phyloP scores from a whole-genome alignment of 2,329 filamentous ascomycete genomes.

The Biscogniauxia sp. region DNA sequence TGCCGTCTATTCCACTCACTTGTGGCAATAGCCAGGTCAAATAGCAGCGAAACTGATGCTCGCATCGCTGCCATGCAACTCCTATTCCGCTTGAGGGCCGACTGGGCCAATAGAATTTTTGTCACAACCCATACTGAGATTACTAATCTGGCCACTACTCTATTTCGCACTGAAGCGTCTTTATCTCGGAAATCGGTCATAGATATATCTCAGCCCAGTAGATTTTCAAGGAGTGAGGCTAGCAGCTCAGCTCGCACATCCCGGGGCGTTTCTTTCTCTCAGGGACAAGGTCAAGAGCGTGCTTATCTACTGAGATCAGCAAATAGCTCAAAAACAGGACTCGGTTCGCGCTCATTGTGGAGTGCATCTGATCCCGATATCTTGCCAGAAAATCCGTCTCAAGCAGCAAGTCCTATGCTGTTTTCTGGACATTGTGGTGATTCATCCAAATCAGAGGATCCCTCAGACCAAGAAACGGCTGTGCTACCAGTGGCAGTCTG shows the following conservation, averaged over 20 bases:
- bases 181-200: constrained; percentile 50
- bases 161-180: constrained; percentile 63
- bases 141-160: constrained; percentile 66
- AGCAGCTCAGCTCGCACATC: constrained; percentile 40
- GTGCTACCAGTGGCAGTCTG: constrained; percentile 65
- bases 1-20: constrained; percentile 61
- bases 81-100: constrained; percentile 78
- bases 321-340: constrained; percentile 37
- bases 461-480: constrained; percentile 34
- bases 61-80: constrained; percentile 74
- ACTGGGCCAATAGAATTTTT: constrained; percentile 75
- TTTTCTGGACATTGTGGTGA: constrained; percentile 38
- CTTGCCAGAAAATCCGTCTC: constrained; percentile 47
- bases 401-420: constrained; percentile 49
- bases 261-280: constrained; percentile 53
- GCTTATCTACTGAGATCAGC: constrained; percentile 40
- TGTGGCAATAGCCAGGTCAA: constrained; percentile 60
- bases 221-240: constrained; percentile 45
- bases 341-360: constrained; percentile 52
- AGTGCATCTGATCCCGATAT: constrained; percentile 55
- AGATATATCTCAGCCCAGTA: constrained; percentile 46
- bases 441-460: constrained; percentile 15
- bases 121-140: constrained; percentile 70
- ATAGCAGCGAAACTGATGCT: constrained; percentile 62
- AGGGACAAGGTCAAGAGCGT: constrained; percentile 44